Evolutionary conservation across 192 early-diverging fungal genomes (phyloP), one percentile per base, ranked within the genome.

Genomic region (Linnemannia elongata): DNA sequence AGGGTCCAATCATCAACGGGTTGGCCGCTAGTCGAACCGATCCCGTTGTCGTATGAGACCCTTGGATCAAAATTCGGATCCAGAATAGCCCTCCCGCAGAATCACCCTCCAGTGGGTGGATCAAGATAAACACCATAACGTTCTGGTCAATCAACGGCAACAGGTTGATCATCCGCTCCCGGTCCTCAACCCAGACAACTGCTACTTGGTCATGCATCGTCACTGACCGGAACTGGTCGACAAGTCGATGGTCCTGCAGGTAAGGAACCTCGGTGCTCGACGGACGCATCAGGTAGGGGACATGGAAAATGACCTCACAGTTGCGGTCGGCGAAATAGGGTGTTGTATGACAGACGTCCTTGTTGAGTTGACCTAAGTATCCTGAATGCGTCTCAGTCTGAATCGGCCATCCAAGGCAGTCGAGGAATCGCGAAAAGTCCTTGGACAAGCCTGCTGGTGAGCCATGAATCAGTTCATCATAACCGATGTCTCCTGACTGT

Each of bases 121-220:
- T 90, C 75, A 95, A 91, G 2, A 97, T 88, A 75, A 91, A 94
- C 0, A 94, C 83, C 84, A 91, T 90, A 38, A 91, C 85, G 45
- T 80, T 89, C 69, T 92, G 89, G 30, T 92, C 88, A 35, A 88
- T 47, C 39, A 87, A 35, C 7, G 85, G 76, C 7, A 87, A 30
- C 49, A 87, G 10, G 63, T 54, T 82, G 24, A 81, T 24, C 79
- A 91, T 89, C 80, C 75, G 78, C 12, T 90, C 83, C 30, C 93
- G 70, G 74, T 96, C 94, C 57, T 96, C 93, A 52, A 96, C 87
- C 95, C 95, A 97, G 10, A 96, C 88, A 18, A 97, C 90, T 72
- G 85, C 91, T 0, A 96, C 93, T 42, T 91, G 86, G 76, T 96
- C 95, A 17, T 94, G 92, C n/a, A 87, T 47, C 10, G 80, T 76